Evolutionary conservation across 2,329 filamentous ascomycete species (phyloP), one percentile per base, ranked within the genome.

Genomic region (Neocucurbitaria cava): DNA sequence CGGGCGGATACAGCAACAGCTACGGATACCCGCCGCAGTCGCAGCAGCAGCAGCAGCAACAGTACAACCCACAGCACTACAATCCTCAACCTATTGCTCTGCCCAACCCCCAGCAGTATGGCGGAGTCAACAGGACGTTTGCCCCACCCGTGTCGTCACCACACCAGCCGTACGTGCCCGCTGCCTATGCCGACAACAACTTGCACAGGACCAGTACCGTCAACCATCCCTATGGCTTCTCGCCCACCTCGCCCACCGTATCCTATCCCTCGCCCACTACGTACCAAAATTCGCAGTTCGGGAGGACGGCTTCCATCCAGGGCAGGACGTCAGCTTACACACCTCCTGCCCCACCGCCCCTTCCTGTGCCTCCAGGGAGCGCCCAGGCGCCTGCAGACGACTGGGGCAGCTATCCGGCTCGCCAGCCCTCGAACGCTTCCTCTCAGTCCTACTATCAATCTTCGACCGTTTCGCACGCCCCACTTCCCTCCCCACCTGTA

Each of bases 41-140:
- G 70, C 52, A 65, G 23, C 59, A 59, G 40, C 59, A 65, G 47
- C 71, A 38, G 35, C 35, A 38, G 38, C 38, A 73, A 61, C 65
- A 81, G 39, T 89, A 89, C 75, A 88, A 89, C 61, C 87, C 87
- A 13, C 85, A 87, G 67, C 79, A 85, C 65, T 89, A 86, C 72
- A 80, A 78, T 41, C 74, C 81, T 24, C 75, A 72, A 20, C 66
- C 74, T 47, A 56, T 72, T 2, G 59, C 70, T 11, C 64, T 72
- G 54, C 73, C 75, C 8, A 94, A 93, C 69, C 90, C 91, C 1
- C 84, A 89, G 71, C 79, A 82, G 33, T 94, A 83, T 53, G 72
- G 75, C 39, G 75, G 71, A 46, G 61, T 76, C 21, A 73, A 70
- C 49, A 62, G 73, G 45, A 68, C 73, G 7, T 77, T 72, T 48